A percentile compares a stretch with the other conserved stretches of the same genome.
phyloP scores from a whole-genome alignment of 192 early-diverging fungal genomes.

The Entomortierella parvispora region DNA sequence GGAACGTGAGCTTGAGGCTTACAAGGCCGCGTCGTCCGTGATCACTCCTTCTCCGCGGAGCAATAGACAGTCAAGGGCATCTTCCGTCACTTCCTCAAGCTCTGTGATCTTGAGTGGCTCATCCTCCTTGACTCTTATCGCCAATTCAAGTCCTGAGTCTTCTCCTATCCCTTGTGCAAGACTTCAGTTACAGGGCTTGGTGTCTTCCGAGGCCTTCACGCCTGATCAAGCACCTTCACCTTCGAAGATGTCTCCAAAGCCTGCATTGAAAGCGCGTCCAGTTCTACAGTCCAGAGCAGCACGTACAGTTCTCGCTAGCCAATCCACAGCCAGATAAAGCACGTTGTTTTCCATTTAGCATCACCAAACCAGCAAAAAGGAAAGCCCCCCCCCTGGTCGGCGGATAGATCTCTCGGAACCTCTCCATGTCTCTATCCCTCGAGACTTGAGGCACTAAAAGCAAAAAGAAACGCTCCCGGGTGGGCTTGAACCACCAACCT shows the following conservation, averaged over 20 bases:
- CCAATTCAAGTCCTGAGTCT: not conserved
- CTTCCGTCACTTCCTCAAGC: constrained; percentile 19
- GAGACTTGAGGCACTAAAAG: no score
- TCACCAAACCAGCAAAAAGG: no score
- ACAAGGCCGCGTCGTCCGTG: constrained; percentile 14
- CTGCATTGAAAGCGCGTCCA: no score
- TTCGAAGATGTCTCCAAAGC: no score
- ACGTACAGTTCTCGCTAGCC: no score
- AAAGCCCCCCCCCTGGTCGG: not conserved
- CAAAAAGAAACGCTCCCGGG: constrained; percentile 13
- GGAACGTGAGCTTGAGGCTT: constrained; percentile 45
- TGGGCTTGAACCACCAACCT: constrained; percentile 20
- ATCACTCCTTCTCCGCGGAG: not conserved
- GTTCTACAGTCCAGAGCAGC: no score
- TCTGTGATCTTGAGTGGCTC: constrained; percentile 8
- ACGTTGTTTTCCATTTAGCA: no score
- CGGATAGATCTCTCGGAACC: no score
- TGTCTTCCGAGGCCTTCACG: no score
- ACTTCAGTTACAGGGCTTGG: constrained; percentile 17
- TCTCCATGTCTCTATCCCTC: no score
- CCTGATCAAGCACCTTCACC: no score
- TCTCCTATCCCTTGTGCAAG: constrained; percentile 3
- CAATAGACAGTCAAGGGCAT: constrained; percentile 8
- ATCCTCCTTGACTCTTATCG: not conserved
- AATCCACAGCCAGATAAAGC: no score